phyloP scores from a whole-genome alignment of 345 rosid species.

The Corchorus olitorius region DNA sequence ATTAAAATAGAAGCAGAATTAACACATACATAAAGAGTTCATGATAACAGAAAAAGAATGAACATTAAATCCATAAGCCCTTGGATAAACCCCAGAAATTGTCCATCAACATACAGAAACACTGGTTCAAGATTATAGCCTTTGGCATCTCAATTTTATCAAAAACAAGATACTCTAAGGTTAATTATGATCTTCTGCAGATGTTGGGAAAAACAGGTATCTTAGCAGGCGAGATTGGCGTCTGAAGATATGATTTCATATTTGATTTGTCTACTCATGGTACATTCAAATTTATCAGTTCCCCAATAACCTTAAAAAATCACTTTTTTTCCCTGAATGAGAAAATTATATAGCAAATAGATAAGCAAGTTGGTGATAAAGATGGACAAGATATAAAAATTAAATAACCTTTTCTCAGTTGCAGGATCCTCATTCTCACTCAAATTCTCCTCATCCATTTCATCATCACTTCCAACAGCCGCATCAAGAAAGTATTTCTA shows the following conservation, averaged over 20 bases:
- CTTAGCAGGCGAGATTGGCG: not conserved
- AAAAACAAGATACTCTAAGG: not conserved
- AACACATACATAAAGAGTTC: not conserved
- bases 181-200: not conserved
- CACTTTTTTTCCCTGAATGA: not conserved
- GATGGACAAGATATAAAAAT: not conserved
- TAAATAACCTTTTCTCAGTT: slow-evolving; percentile 51
- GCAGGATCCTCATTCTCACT: slow-evolving; percentile 37
- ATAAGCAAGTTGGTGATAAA: not conserved
- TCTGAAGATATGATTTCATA: not conserved
- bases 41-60: not conserved
- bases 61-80: not conserved
- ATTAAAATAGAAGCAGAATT: slow-evolving; percentile 18
- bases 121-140: not conserved
- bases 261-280: not conserved
- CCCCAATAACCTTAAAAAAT: not conserved
- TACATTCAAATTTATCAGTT: not conserved
- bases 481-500: slow-evolving; percentile 83
- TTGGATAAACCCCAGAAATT: not conserved
- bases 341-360: not conserved
- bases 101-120: not conserved
- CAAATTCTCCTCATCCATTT: slow-evolving; percentile 36
- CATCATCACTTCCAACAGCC: slow-evolving; percentile 56
- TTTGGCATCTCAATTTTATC: not conserved
- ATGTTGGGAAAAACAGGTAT: not conserved